Evolutionary conservation across 2,329 filamentous ascomycete genomes (phyloP).

Genomic region (Colletotrichum acutatum): DNA sequence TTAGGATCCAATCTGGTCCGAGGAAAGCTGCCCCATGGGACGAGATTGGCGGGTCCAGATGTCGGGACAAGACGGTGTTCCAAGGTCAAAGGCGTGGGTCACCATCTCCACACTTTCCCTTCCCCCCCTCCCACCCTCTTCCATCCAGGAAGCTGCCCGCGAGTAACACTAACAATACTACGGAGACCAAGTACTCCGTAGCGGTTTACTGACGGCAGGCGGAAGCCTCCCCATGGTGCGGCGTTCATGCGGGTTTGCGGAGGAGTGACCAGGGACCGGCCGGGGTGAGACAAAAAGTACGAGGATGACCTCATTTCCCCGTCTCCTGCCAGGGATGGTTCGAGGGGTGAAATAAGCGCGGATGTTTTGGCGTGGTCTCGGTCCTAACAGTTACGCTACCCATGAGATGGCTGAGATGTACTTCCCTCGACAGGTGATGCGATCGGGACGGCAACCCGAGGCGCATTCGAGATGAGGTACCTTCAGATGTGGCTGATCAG

Average conservation of each 20-base stretch:
- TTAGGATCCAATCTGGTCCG: not conserved
- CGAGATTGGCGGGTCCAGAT: constrained; percentile 9
- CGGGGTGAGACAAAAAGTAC: constrained; percentile 14
- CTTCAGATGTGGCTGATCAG: not conserved
- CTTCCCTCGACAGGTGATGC: too few species aligned
- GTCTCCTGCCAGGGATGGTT: not conserved
- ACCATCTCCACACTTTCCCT: not conserved
- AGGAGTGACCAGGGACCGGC: constrained; percentile 20
- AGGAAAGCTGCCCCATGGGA: constrained; percentile 1
- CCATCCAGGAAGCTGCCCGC: constrained; percentile 12
- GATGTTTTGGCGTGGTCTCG: not conserved
- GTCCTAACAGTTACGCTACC: not conserved
- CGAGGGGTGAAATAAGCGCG: constrained; percentile 1
- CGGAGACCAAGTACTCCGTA: not conserved
- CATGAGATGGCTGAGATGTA: not conserved
- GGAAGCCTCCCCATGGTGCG: constrained; percentile 12
- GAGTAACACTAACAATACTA: not conserved
- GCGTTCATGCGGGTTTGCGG: constrained; percentile 34
- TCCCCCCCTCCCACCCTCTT: not conserved
- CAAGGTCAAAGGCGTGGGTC: constrained; percentile 6
- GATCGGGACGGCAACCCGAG: constrained; percentile 15
- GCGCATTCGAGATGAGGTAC: constrained; percentile 6
- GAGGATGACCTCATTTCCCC: constrained; percentile 31
- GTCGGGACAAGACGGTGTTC: not conserved
- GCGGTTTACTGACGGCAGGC: constrained; percentile 16